These are phyloP conservation scores for Echites panduratus DNA, from an alignment of 257 asterid genomes.

Conservation along the genomic window DNA sequence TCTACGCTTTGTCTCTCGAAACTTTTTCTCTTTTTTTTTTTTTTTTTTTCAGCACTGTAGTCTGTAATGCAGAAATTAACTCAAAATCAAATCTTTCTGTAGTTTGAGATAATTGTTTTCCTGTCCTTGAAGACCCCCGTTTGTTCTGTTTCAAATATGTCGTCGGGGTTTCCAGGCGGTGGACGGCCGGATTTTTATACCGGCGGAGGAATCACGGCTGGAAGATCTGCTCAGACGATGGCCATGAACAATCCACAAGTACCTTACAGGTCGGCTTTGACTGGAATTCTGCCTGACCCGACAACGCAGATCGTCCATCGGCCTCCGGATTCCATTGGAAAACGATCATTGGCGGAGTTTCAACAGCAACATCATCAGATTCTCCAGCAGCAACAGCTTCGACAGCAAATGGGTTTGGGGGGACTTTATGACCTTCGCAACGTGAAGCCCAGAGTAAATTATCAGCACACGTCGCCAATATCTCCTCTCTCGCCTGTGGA, in stretches of 20 bases:
- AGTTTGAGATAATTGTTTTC: constrained; percentile 11
- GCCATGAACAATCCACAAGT: constrained; percentile 33
- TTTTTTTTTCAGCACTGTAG: constrained; percentile 8
- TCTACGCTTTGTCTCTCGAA: constrained; percentile 14
- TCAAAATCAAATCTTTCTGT: constrained; percentile 16
- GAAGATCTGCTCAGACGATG: constrained; percentile 30
- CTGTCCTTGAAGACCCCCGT: not conserved
- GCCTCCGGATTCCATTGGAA: constrained; percentile 45
- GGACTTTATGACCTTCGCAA: constrained; percentile 53
- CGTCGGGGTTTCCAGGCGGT: constrained; percentile 62
- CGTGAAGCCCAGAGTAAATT: constrained; percentile 55
- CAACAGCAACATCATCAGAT: constrained; percentile 41
- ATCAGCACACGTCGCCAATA: constrained; percentile 46
- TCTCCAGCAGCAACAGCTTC: constrained; percentile 29
- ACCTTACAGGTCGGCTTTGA: constrained; percentile 45
- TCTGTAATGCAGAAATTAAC: constrained; percentile 32
- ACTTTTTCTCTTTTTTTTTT: not conserved
- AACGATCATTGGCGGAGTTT: constrained; percentile 61
- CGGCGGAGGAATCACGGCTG: constrained; percentile 30
- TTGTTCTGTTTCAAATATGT: constrained; percentile 22
- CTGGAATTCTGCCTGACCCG: constrained; percentile 52
- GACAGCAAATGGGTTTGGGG: constrained; percentile 38
- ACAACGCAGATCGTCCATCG: constrained; percentile 44
- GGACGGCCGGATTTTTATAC: constrained; percentile 51
- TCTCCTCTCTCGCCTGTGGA: constrained; percentile 55